These are phyloP conservation scores for Diospyros lotus DNA, from an alignment of 148 eudicot genomes.

Conservation along the genomic window DNA sequence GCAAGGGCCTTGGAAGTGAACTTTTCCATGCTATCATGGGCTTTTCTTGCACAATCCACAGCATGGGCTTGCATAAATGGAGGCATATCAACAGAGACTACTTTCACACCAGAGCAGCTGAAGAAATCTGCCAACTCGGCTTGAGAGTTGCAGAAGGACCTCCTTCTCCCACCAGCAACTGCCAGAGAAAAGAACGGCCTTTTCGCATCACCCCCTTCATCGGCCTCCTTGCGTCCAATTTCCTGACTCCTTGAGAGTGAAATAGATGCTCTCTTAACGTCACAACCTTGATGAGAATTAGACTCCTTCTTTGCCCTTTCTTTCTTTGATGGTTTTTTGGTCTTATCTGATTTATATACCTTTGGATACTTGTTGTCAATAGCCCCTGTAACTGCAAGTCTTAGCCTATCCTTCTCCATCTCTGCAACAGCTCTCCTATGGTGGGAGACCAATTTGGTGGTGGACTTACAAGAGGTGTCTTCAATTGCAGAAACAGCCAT, in stretches of 20 bases:
- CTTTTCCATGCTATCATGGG: constrained; percentile 85
- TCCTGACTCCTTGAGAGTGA: constrained; percentile 22
- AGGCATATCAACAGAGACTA: constrained; percentile 87
- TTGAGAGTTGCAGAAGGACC: constrained; percentile 53
- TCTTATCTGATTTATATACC: constrained; percentile 13
- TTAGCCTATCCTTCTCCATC: constrained; percentile 7
- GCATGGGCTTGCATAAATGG: constrained; percentile 93
- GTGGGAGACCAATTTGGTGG: constrained; percentile 21
- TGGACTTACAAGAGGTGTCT: constrained; percentile 25
- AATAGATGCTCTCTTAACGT: constrained; percentile 11
- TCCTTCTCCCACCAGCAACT: constrained; percentile 41
- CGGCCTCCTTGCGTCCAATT: constrained; percentile 11
- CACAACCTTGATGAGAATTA: constrained; percentile 4
- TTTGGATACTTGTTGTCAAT: background rate
- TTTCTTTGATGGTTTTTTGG: constrained; percentile 17
- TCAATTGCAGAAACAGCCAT: constrained; percentile 29
- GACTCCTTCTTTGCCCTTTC: constrained; percentile 14
- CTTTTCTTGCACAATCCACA: constrained; percentile 83
- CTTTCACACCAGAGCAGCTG: constrained; percentile 62
- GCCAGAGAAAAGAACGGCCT: constrained; percentile 26
- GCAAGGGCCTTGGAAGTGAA: constrained; percentile 84
- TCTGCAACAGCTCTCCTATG: constrained; percentile 12
- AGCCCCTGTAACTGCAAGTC: constrained; percentile 15
- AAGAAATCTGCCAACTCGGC: constrained; percentile 68
- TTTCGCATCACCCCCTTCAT: constrained; percentile 4